These are phyloP conservation scores for Aspergillus sp. DNA, from an alignment of 2,329 filamentous ascomycete species.

Conservation along the genomic window DNA sequence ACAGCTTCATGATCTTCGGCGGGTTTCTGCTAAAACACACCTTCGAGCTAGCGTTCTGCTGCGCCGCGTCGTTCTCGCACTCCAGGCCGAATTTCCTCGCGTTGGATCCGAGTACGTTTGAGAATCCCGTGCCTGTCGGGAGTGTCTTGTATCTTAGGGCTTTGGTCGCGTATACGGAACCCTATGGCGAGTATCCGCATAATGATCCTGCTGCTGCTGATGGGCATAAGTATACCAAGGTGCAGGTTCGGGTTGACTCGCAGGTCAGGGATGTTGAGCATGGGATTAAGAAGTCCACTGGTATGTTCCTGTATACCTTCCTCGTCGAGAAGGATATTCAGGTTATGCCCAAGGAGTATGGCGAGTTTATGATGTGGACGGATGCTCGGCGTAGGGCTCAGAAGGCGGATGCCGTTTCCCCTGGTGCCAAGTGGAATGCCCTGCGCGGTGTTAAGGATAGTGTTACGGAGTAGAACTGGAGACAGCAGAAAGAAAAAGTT, in stretches of 20 bases:
- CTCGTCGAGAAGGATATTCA: conserved; percentile 56
- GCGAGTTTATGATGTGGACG: conserved; percentile 58
- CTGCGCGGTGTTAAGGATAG: conserved; percentile 28
- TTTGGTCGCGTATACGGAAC: conserved; percentile 64
- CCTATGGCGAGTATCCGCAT: conserved; percentile 29
- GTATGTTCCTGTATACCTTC: conserved; percentile 71
- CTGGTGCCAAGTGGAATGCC: conserved; percentile 25
- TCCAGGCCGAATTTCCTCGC: conserved; percentile 62
- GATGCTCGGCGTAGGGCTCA: conserved; percentile 51
- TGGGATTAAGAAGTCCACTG: conserved; percentile 57
- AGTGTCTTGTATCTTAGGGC: conserved; percentile 67
- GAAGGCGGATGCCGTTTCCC: conserved; percentile 41
- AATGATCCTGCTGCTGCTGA: conserved; percentile 24
- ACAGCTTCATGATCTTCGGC: conserved; percentile 73
- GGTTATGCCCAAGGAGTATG: conserved; percentile 57
- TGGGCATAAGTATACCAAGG: conserved; percentile 47
- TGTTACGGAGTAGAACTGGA: conserved; percentile 28
- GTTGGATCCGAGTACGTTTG: conserved; percentile 65
- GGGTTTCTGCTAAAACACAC: conserved; percentile 67
- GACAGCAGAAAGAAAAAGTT: too few species aligned
- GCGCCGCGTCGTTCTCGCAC: conserved; percentile 62
- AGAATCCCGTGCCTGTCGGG: conserved; percentile 66
- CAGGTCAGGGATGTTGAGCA: conserved; percentile 67
- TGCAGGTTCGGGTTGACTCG: conserved; percentile 63
- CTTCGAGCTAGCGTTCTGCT: conserved; percentile 69